Percentiles rank a stretch among this genome's conserved stretches.
Evolutionary conservation across 1,139 yeast species (phyloP).

Genomic region (Nadsonia starkeyi-henricii): DNA sequence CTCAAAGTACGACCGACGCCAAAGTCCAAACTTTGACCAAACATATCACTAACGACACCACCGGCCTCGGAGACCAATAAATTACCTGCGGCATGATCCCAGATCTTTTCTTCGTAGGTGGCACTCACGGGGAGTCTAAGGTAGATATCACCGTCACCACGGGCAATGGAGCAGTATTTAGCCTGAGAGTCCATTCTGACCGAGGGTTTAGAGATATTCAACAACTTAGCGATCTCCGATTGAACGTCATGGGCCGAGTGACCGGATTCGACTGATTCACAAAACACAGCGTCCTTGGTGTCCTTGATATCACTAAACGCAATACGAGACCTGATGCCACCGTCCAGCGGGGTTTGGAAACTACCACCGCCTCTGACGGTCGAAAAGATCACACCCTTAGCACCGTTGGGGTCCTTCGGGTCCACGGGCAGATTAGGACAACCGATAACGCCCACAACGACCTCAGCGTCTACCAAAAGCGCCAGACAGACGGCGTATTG

Average conservation of each 20-base stretch:
- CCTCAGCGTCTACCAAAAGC: conserved; percentile 69
- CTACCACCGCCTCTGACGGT: conserved; percentile 71
- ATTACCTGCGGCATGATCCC: conserved; percentile 99
- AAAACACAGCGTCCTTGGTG: conserved; percentile 45
- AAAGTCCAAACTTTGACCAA: conserved; percentile 60
- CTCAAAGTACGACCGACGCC: conserved; percentile 72
- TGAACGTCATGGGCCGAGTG: conserved; percentile 93
- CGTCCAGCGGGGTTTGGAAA: conserved; percentile 23
- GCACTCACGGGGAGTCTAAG: conserved; percentile 71
- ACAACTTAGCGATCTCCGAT: conserved; percentile 46
- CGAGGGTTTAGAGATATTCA: conserved; percentile 46
- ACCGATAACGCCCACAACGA: conserved; percentile 83
- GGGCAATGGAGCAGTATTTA: conserved; percentile 79
- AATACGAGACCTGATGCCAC: conserved; percentile 14
- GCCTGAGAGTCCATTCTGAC: conserved; percentile 80
- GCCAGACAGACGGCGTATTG: conserved; percentile 96
- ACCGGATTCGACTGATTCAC: conserved; percentile 94
- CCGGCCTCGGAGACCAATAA: conserved; percentile 80
- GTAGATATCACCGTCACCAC: conserved; percentile 88
- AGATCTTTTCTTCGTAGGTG: conserved; percentile 77
- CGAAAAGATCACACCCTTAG: conserved; percentile 56
- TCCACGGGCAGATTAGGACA: conserved; percentile 74
- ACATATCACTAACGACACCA: conserved; percentile 75
- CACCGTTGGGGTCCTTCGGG: conserved; percentile 16
- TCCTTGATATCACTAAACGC: conserved; percentile 18